A percentile compares a stretch with the other conserved stretches of the same genome.
phyloP scores from a whole-genome alignment of 2,329 filamentous ascomycete genomes.

The Calonectria honghensis region DNA sequence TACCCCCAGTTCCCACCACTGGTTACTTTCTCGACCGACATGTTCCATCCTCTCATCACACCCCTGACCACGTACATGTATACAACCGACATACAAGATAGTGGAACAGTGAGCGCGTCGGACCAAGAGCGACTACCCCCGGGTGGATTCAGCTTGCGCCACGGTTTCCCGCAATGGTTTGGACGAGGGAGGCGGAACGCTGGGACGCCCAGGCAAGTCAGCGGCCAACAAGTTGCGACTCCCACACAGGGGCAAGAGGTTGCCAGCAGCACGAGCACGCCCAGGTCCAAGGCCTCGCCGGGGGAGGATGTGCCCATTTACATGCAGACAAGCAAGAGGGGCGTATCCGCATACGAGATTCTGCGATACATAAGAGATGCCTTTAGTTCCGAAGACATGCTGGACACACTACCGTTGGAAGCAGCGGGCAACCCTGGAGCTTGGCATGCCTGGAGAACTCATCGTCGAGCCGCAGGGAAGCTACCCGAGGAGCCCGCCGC shows the following conservation, averaged over 20 bases:
- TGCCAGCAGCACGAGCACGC: constrained; percentile 55
- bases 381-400: constrained; percentile 84
- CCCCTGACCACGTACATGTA: constrained; percentile 97
- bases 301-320: constrained; percentile 60
- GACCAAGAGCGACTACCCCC: constrained; percentile 90
- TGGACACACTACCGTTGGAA: constrained; percentile 87
- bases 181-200: constrained; percentile 71
- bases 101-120: constrained; percentile 86
- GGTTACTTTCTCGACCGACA: constrained; percentile 91
- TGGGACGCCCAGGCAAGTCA: constrained; percentile 63
- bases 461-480: constrained; percentile 68
- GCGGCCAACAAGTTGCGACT: constrained; percentile 60
- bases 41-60: constrained; percentile 95
- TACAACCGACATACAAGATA: constrained; percentile 84
- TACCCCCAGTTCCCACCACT: constrained; percentile 89
- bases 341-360: constrained; percentile 78
- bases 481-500: constrained; percentile 43
- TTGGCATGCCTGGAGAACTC: constrained; percentile 93
- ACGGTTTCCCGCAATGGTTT: constrained; percentile 95
- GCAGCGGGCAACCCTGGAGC: constrained; percentile 92
- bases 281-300: constrained; percentile 56
- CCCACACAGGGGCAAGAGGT: constrained; percentile 52
- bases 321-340: constrained; percentile 63
- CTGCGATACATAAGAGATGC: constrained; percentile 87
- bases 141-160: constrained; percentile 90